phyloP scores from a whole-genome alignment of 208 protist species.

The Leishmania tarentolae region DNA sequence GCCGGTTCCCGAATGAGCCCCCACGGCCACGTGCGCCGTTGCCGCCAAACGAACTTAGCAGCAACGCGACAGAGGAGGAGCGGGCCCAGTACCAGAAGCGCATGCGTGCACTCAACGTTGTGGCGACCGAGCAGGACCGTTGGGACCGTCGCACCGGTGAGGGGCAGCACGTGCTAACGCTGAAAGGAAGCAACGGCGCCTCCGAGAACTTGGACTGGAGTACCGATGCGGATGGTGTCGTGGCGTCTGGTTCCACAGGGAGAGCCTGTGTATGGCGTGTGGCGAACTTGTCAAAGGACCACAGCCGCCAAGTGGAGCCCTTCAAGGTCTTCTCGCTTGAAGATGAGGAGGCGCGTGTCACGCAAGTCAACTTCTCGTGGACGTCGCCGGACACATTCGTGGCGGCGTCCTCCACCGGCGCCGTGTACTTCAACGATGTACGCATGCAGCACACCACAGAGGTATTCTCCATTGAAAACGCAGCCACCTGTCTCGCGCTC shows the following conservation, averaged over 20 bases:
- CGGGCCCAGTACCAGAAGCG: constrained; percentile 73
- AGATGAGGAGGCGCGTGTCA: constrained; percentile 56
- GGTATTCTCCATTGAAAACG: constrained; percentile 48
- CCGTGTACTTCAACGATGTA: constrained; percentile 59
- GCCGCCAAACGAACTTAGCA: constrained; percentile 83
- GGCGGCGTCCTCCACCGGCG: constrained; percentile 45
- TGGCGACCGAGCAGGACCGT: constrained; percentile 76
- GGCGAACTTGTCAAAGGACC: constrained; percentile 76
- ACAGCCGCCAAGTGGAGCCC: constrained; percentile 51
- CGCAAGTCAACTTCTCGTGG: constrained; percentile 72
- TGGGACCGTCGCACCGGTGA: constrained; percentile 80
- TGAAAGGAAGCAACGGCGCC: constrained; percentile 50
- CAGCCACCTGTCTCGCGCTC: constrained; percentile 45
- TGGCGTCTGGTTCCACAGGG: constrained; percentile 67
- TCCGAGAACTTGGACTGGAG: constrained; percentile 84
- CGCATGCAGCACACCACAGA: constrained; percentile 39
- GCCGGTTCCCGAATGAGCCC: constrained; percentile 89
- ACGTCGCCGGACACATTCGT: constrained; percentile 50
- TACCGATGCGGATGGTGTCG: constrained; percentile 54
- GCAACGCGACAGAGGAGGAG: constrained; percentile 77
- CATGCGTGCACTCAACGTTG: constrained; percentile 73
- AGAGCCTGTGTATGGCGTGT: constrained; percentile 73
- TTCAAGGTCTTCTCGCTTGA: constrained; percentile 44
- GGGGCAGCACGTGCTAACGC: constrained; percentile 85
- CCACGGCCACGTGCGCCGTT: constrained; percentile 84